Evolutionary conservation across 257 asterid genomes (phyloP), one percentile per base, ranked within the genome.

Genomic region (Lycium barbarum): DNA sequence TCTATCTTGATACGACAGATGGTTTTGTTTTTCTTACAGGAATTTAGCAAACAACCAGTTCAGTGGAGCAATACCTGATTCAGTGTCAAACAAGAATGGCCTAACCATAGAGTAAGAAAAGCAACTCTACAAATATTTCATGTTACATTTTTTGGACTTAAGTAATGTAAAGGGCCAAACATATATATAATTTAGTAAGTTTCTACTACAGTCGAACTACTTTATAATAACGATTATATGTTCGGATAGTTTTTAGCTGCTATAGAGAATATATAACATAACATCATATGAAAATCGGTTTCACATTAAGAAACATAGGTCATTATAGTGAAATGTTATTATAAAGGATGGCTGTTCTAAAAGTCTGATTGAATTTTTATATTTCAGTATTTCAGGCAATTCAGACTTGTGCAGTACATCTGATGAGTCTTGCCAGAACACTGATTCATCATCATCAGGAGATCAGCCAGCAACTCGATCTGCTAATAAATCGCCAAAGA

Each of bases 1-100:
- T 22, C 14, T 33, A n/a, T 15, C 14, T 18, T 71, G 36, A 45
- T 45, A 45, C 20, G 40, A 73, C 7, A 45, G 0, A 2, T 18
- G 15, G 22, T 49, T 51, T 80, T 80, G 38, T 26, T 70, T 85
- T 83, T 82, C 3, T 81, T 55, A 2, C 90, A 93, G 95, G 90
- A 90, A 93, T 91, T 86, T 93, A 83, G 91, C 93, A 15, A 36
- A 88, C 80, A 92, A 93, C 80, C 71, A 79, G 81, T 92, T 93
- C 80, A 91, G 57, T 82, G 97, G 97, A 40, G 62, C 91, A 0
- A 26, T 93, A 22, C 97, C 97, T 54, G 51, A 90, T 53, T 91
- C 94, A 9, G 83, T 93, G 10, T 83, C 91, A n/a, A 83, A 80
- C 33, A 92, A 87, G 85, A 89, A 76, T 55, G 88, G 80, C 84